Evolutionary conservation across 495 filamentous ascomycete genomes (phyloP).

Genomic region (Hypomontagnella monticulosa): DNA sequence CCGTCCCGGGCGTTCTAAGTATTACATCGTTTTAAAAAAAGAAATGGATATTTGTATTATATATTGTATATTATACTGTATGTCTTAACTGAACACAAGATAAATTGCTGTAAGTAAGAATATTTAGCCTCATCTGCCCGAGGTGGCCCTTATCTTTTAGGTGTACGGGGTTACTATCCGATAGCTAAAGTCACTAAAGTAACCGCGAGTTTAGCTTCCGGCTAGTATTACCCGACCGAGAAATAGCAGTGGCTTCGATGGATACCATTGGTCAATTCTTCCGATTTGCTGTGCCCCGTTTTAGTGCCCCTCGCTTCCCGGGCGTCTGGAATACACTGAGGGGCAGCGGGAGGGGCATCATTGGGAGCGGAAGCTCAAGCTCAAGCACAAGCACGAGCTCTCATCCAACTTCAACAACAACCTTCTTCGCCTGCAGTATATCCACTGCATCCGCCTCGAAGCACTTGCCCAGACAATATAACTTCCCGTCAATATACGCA

Average conservation of each 20-base stretch:
- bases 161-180: background rate
- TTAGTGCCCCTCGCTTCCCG: conserved; percentile 6
- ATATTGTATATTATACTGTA: too few relatives aligned
- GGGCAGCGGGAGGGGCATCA: conserved; percentile 11
- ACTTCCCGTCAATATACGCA: conserved; percentile 8
- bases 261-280: conserved; percentile 41
- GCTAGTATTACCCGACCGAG: background rate
- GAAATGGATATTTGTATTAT: too few relatives aligned
- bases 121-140: too few relatives aligned
- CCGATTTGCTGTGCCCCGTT: conserved; percentile 29
- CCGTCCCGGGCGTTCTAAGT: too few relatives aligned
- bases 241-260: conserved; percentile 11
- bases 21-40: too few relatives aligned
- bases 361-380: background rate
- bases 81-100: too few relatives aligned
- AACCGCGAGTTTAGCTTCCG: conserved; percentile 5
- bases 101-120: too few relatives aligned
- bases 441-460: conserved; percentile 18
- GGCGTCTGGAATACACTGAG: conserved; percentile 18
- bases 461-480: conserved; percentile 25
- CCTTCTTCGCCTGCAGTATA: background rate
- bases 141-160: background rate
- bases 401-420: background rate
- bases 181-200: conserved; percentile 7
- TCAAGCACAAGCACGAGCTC: background rate